Base-by-base conservation (phyloP, 805 yeast species). In the Saccharomycopsis lassenensis region DNA sequence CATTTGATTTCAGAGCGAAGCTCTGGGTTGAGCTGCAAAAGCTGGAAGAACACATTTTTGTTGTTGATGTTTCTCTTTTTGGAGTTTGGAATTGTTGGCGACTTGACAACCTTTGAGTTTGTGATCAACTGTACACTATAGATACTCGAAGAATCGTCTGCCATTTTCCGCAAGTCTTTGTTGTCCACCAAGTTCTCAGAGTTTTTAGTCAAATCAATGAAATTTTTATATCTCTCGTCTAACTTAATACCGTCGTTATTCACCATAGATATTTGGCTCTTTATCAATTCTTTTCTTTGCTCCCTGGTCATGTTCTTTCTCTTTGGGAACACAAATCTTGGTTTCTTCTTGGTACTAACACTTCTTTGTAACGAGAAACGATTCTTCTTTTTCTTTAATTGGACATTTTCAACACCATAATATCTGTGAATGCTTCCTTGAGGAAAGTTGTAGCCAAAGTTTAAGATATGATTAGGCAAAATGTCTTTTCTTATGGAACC, bases 51-150 rank as follows among this genome's bases (percentile, higher is more conserved):
- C 10, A 39, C 19, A 7, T 15, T 18, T 5, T 12, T 2, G 15
- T 19, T 22, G 15, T n/a, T 12, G 23, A 39, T 24, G 7, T 16
- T 16, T 16, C 36, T 17, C 24, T 21, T 39, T 11, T 14, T 12
- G 7, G 17, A n/a, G 6, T 20, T n/a, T n/a, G 14, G 14, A 10
- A 33, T 10, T 8, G 29, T 7, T 11, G 44, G 46, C 7, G 43
- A 33, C 7, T 26, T 18, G 11, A 24, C 21, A 22, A 33, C 32
- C 19, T 24, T 36, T 5, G 41, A 31, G 20, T 42, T 42, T 2
- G 46, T 42, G 12, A 42, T 31, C 12, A 42, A 18, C 25, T 42
- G 43, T 6, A 42, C 46, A 27, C 43, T 39, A 14, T 39, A 32
- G 24, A 24, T 5, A 15, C 41, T 36, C 4, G 41, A 36, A 23